Base-by-base conservation (phyloP, 345 rosid genomes). In the Salix dunnii region DNA sequence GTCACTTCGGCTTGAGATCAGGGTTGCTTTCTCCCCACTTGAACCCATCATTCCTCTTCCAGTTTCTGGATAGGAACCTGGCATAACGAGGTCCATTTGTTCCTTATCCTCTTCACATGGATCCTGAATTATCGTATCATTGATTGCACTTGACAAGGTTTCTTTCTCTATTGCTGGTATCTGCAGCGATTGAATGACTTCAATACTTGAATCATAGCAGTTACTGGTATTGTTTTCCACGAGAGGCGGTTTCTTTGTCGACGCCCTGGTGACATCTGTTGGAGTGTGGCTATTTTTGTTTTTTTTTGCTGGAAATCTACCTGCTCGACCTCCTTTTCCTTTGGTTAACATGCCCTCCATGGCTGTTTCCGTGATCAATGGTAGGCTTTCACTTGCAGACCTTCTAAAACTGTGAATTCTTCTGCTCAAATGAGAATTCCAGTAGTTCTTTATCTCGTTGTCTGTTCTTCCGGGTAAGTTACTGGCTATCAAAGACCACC, bases 401-500 rank as follows among this genome's bases (percentile, higher is more conserved):
- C 77, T 82, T 70, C 86, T 74, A 25, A 85, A 84, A 17, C 78
- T 80, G 80, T 79, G 73, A 68, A 87, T 74, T 79, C 84, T 87
- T 48, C 92, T 78, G 55, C 90, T 84, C 74, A 90, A 70, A 55
- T 87, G 91, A 23, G 92, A 88, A 71, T 89, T 90, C 94, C 94
- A 89, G 77, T 90, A 85, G 70, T 90, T 90, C 73, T 90, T 90
- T 33, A 90, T 89, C 75, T 90, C 94, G 70, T 90, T 90, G 73
- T 90, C 94, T 38, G 94, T 90, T 83, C 94, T 83, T 68, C 94
- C 94, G 1, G 91, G 85, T 25, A 90, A 79, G 76, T 86, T 77
- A 20, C 84, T 81, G 20, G 94, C 94, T 71, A 90, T 90, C 72
- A 86, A 62, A 11, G 92, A 88, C 94, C 92, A 90, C 80, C 94